These are phyloP conservation scores for Phytophthora ohioensis DNA, from an alignment of 352 stramenopile species.

Conservation along the genomic window DNA sequence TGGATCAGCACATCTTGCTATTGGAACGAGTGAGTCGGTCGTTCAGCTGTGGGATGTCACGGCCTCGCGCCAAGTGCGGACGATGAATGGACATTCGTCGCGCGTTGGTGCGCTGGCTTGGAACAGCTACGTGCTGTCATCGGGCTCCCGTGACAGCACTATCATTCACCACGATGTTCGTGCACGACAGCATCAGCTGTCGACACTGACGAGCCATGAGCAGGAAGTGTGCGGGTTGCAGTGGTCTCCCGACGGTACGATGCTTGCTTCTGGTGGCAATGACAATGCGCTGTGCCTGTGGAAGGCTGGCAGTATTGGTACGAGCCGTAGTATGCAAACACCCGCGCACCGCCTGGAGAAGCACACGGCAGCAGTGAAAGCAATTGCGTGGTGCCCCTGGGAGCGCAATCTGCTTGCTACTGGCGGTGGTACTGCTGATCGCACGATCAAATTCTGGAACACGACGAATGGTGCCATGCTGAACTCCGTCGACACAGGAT, in stretches of 20 bases:
- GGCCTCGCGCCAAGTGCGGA: slow-evolving; percentile 92
- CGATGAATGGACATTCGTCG: slow-evolving; percentile 93
- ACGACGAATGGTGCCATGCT: slow-evolving; percentile 94
- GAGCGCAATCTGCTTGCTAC: slow-evolving; percentile 97
- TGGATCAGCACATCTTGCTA: slow-evolving; percentile 88
- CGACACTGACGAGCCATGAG: slow-evolving; percentile 92
- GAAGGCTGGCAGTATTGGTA: slow-evolving; percentile 92
- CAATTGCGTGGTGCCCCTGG: slow-evolving; percentile 98
- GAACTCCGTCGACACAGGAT: slow-evolving; percentile 97
- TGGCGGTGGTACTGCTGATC: slow-evolving; percentile 97
- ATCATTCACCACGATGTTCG: slow-evolving; percentile 92
- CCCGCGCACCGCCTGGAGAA: slow-evolving; percentile 92
- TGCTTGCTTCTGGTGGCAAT: slow-evolving; percentile 97
- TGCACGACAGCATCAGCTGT: slow-evolving; percentile 86
- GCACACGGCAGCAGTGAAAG: slow-evolving; percentile 98
- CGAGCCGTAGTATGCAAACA: slow-evolving; percentile 56
- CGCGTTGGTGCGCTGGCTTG: slow-evolving; percentile 96
- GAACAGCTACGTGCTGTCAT: slow-evolving; percentile 96
- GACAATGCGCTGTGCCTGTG: slow-evolving; percentile 98
- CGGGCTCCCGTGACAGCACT: slow-evolving; percentile 93
- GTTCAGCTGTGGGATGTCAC: slow-evolving; percentile 98
- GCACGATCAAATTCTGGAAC: slow-evolving; percentile 99
- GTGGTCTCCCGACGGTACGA: slow-evolving; percentile 97
- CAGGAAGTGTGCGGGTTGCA: slow-evolving; percentile 98
- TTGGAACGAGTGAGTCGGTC: slow-evolving; percentile 94